Conservation (phyloP, 108 stramenopile species). For the Cafeteria roenbergensis region DNA sequence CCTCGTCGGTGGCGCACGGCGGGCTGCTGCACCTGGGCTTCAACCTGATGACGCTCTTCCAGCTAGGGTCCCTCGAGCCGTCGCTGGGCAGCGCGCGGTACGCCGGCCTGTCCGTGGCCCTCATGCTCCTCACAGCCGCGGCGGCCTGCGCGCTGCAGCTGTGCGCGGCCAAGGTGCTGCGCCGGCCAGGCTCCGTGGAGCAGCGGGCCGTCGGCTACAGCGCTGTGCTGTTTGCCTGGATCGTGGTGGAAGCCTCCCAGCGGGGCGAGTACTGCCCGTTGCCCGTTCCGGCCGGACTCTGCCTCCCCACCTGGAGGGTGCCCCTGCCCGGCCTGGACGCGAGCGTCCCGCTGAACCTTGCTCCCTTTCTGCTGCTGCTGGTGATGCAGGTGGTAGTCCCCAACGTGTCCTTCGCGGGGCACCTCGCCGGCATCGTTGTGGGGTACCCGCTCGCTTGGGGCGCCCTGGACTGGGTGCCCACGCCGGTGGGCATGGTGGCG, state of each 20-base stretch:
- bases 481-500: too few relatives aligned
- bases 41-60: background rate
- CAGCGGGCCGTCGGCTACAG: slow-evolving; percentile 1
- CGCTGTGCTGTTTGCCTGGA: slow-evolving; percentile 2
- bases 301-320: background rate
- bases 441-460: slow-evolving; percentile 2
- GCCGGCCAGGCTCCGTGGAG: too few relatives aligned
- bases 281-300: background rate
- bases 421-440: background rate
- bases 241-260: background rate
- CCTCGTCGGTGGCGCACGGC: background rate
- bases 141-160: too few relatives aligned
- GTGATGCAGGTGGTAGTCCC: background rate
- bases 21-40: background rate
- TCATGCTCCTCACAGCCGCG: too few relatives aligned
- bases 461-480: background rate
- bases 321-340: background rate
- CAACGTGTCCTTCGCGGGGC: background rate
- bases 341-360: background rate
- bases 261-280: background rate
- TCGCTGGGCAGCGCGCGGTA: background rate
- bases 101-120: too few relatives aligned
- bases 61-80: background rate
- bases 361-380: background rate
- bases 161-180: too few relatives aligned